These are phyloP conservation scores for Colletotrichum somersetense DNA, from an alignment of 2,329 filamentous ascomycete genomes.

Conservation along the genomic window DNA sequence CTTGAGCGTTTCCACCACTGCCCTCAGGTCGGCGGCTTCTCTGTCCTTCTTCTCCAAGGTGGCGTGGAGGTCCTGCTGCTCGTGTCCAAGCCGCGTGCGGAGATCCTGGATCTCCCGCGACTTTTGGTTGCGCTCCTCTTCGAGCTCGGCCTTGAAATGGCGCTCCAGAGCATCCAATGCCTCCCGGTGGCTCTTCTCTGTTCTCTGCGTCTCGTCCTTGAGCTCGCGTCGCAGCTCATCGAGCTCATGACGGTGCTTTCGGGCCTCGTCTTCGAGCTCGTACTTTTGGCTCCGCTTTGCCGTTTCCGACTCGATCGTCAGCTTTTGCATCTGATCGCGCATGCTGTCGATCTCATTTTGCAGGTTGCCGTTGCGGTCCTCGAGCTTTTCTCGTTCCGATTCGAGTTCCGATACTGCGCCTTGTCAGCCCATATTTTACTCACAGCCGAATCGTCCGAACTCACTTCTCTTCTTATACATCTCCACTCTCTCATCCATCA, in stretches of 20 bases:
- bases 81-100: conserved; percentile 63
- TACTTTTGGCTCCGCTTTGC: conserved; percentile 61
- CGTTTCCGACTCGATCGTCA: conserved; percentile 56
- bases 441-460: conserved; percentile 46
- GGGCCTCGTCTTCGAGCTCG: conserved; percentile 66
- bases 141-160: conserved; percentile 72
- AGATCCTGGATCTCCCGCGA: conserved; percentile 76
- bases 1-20: conserved; percentile 60
- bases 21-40: conserved; percentile 64
- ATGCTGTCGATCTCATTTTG: conserved; percentile 72
- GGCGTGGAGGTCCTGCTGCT: conserved; percentile 64
- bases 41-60: conserved; percentile 65
- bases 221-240: conserved; percentile 66
- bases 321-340: conserved; percentile 54
- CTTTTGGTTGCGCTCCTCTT: conserved; percentile 71
- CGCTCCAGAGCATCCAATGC: conserved; percentile 75
- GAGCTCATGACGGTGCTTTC: conserved; percentile 67
- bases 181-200: conserved; percentile 74
- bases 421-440: conserved; percentile 37
- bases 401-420: conserved; percentile 63
- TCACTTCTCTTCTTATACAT: conserved; percentile 81
- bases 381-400: conserved; percentile 59
- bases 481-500: conserved; percentile 79
- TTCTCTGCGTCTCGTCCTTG: conserved; percentile 67
- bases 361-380: conserved; percentile 62